phyloP scores from a whole-genome alignment of 2,329 filamentous ascomycete species.

The Xylogone sp. region DNA sequence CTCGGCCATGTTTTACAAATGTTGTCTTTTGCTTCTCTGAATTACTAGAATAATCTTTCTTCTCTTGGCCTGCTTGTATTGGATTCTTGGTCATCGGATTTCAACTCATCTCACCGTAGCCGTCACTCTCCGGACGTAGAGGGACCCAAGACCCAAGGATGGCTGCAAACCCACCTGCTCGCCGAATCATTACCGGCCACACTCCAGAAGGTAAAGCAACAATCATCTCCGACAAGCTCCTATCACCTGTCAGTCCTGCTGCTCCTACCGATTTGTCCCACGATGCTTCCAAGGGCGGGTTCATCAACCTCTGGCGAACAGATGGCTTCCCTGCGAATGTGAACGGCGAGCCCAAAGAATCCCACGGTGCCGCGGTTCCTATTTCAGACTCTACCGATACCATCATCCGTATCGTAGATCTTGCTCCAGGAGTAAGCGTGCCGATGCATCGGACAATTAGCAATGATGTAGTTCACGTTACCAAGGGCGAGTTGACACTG shows the following conservation, averaged over 20 bases:
- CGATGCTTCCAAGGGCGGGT: not conserved
- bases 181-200: not conserved
- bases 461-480: not conserved
- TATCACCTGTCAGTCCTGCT: not conserved
- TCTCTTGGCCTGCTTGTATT: not conserved
- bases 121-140: too few species aligned
- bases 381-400: not conserved
- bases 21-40: too few species aligned
- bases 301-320: not conserved
- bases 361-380: not conserved
- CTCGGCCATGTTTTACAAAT: not conserved
- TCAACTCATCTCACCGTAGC: too few species aligned
- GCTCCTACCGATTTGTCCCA: not conserved
- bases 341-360: not conserved
- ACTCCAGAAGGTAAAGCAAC: not conserved
- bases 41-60: not conserved
- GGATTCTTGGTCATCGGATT: too few species aligned
- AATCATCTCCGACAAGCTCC: not conserved
- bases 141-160: not conserved
- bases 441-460: slow-evolving; percentile 2
- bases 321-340: slow-evolving; percentile 1
- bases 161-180: not conserved
- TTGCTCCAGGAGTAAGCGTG: not conserved
- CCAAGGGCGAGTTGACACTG: not conserved
- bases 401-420: not conserved